Conservation (phyloP, 2,329 filamentous ascomycete genomes). For the Phoma sp. region DNA sequence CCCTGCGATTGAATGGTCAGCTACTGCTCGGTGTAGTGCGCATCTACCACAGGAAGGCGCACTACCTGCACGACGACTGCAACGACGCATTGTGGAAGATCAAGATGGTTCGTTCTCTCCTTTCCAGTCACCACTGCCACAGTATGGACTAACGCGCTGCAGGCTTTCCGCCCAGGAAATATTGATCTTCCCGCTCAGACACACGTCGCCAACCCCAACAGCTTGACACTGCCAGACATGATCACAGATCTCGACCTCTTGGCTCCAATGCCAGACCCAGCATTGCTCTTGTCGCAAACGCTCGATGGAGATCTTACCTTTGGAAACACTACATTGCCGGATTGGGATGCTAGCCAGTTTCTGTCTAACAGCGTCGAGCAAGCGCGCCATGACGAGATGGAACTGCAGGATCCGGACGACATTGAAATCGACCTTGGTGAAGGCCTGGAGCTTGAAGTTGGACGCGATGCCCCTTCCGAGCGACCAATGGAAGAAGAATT, state of each 20-base stretch:
- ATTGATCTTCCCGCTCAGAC: constrained; percentile 86
- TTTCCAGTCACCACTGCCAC: not conserved
- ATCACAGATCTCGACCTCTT: constrained; percentile 94
- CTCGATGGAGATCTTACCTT: constrained; percentile 55
- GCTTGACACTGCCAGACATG: constrained; percentile 87
- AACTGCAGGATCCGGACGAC: constrained; percentile 62
- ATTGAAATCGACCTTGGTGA: constrained; percentile 72
- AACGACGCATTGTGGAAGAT: constrained; percentile 98
- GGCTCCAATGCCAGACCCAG: constrained; percentile 78
- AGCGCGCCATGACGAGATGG: constrained; percentile 54
- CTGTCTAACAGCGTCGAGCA: constrained; percentile 71
- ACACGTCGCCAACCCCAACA: constrained; percentile 81
- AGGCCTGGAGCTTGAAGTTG: constrained; percentile 69
- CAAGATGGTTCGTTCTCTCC: constrained; percentile 76
- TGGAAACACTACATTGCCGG: constrained; percentile 55
- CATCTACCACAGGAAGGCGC: constrained; percentile 97
- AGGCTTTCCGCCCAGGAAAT: constrained; percentile 93
- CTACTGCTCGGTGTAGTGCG: constrained; percentile 93
- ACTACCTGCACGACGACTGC: constrained; percentile 95
- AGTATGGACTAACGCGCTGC: constrained; percentile 26
- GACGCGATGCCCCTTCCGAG: constrained; percentile 80
- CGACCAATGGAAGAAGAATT: constrained; percentile 44
- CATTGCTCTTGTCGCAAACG: constrained; percentile 78
- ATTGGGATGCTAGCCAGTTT: constrained; percentile 77
- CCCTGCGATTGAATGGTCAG: constrained; percentile 90